Percentiles rank a stretch among this genome's conserved stretches.
These are phyloP conservation scores for Penicilliopsis zonata DNA, from an alignment of 495 filamentous ascomycete species.

Conservation along the genomic window DNA sequence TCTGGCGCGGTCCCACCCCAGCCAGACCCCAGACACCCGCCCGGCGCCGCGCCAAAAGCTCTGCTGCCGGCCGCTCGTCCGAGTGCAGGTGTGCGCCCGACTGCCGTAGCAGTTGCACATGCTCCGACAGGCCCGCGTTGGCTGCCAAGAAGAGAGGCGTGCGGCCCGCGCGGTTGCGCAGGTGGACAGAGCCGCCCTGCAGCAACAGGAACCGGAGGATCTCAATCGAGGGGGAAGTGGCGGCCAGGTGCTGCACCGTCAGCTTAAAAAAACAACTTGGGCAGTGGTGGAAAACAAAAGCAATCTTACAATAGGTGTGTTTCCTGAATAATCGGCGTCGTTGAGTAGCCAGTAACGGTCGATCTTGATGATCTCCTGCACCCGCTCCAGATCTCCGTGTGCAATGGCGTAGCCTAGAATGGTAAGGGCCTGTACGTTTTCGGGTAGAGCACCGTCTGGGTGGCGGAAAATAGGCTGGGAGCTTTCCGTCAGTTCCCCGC, in stretches of 20 bases:
- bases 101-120: conserved; percentile 52
- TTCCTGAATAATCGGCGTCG: conserved; percentile 75
- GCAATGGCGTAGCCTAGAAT: conserved; percentile 73
- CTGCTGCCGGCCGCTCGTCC: conserved; percentile 42
- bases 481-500: conserved; percentile 80
- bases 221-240: conserved; percentile 42
- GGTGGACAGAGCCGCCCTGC: conserved; percentile 75
- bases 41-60: conserved; percentile 30
- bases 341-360: conserved; percentile 60
- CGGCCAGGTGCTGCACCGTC: conserved; percentile 54
- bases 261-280: too few relatives aligned
- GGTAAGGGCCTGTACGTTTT: conserved; percentile 44
- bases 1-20: conserved; percentile 26
- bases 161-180: conserved; percentile 67
- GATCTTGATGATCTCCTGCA: conserved; percentile 51
- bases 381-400: conserved; percentile 52
- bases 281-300: conserved; percentile 1
- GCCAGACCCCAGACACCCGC: conserved; percentile 36
- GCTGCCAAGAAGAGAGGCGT: conserved; percentile 75
- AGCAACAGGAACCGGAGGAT: conserved; percentile 63
- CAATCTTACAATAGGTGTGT: conserved; percentile 61
- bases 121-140: conserved; percentile 45
- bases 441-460: conserved; percentile 42
- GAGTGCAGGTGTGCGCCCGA: conserved; percentile 62
- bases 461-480: conserved; percentile 56